These are phyloP conservation scores for Nitzschia sp. DNA, from an alignment of 108 stramenopile genomes.

Conservation along the genomic window DNA sequence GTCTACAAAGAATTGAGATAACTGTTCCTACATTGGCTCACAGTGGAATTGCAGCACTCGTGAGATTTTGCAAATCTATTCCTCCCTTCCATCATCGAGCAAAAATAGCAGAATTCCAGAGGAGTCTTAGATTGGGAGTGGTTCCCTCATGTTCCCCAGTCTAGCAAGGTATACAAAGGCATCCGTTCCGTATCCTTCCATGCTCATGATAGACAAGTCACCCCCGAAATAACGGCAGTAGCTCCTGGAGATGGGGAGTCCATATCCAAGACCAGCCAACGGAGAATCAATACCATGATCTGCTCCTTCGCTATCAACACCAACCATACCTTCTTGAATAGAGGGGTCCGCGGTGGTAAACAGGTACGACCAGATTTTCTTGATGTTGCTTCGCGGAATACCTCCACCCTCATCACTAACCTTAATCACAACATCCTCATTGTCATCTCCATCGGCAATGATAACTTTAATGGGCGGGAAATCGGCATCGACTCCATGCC, in stretches of 20 bases:
- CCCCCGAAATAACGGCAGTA: slow-evolving; percentile 99
- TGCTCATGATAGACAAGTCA: slow-evolving; percentile 95
- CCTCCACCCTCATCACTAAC: slow-evolving; percentile 98
- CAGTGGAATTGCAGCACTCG: too few species aligned
- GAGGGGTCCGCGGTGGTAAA: slow-evolving; percentile 88
- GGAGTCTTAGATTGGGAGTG: slow-evolving; percentile 68
- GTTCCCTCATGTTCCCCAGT: slow-evolving; percentile 81
- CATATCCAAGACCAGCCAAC: slow-evolving; percentile 96
- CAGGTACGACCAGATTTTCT: slow-evolving; percentile 93
- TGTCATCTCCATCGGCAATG: slow-evolving; percentile 95
- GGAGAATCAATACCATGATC: slow-evolving; percentile 92
- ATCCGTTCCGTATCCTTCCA: slow-evolving; percentile 99
- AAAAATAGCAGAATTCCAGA: too few species aligned
- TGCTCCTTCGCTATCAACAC: slow-evolving; percentile 53
- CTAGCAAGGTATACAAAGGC: slow-evolving; percentile 92
- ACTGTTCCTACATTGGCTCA: too few species aligned
- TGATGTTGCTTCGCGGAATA: slow-evolving; percentile 92
- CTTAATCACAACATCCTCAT: slow-evolving; percentile 99
- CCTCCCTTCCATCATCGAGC: too few species aligned
- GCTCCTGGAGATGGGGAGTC: slow-evolving; percentile 93
- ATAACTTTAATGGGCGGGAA: slow-evolving; percentile 95
- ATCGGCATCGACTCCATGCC: slow-evolving; percentile 86
- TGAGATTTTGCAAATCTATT: too few species aligned
- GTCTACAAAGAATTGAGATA: too few species aligned
- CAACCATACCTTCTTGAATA: slow-evolving; percentile 73